A percentile compares a stretch with the other conserved stretches of the same genome.
These are phyloP conservation scores for Citrullus amarus DNA, from an alignment of 306 rosid genomes.

Conservation along the genomic window DNA sequence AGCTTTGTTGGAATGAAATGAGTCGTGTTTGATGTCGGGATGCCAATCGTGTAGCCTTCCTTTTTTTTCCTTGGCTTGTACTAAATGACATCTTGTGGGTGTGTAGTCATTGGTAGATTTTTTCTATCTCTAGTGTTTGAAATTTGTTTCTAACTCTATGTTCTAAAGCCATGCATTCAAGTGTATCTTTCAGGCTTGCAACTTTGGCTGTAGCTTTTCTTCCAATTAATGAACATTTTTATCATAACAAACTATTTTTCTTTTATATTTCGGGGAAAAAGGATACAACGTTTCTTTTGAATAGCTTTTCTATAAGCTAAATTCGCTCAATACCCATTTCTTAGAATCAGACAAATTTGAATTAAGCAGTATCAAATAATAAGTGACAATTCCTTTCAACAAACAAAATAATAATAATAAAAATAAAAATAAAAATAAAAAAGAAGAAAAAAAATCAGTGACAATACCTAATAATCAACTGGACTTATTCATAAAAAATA, in stretches of 20 bases:
- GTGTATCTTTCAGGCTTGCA: background rate
- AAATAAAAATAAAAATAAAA: no score
- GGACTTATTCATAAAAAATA: background rate
- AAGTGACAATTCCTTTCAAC: no score
- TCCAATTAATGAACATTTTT: background rate
- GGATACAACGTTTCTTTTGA: no score
- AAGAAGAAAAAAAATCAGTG: no score
- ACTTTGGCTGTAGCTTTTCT: background rate
- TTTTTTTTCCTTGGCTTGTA: background rate
- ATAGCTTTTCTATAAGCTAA: no score
- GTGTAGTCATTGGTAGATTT: background rate
- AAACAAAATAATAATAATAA: no score
- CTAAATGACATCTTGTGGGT: background rate
- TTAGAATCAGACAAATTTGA: background rate
- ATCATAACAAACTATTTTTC: no score
- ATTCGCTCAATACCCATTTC: background rate
- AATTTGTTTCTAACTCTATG: background rate
- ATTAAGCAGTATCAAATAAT: no score
- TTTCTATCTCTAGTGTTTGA: background rate
- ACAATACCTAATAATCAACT: no score
- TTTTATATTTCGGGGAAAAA: no score
- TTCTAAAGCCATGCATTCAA: background rate
- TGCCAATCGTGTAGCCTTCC: background rate
- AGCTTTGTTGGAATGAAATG: conserved; percentile 1
- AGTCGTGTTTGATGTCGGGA: background rate